A percentile compares a stretch with the other conserved stretches of the same genome.
These are phyloP conservation scores for Meripilus lineatus DNA, from an alignment of 1,284 basidiomycete species.

Conservation along the genomic window DNA sequence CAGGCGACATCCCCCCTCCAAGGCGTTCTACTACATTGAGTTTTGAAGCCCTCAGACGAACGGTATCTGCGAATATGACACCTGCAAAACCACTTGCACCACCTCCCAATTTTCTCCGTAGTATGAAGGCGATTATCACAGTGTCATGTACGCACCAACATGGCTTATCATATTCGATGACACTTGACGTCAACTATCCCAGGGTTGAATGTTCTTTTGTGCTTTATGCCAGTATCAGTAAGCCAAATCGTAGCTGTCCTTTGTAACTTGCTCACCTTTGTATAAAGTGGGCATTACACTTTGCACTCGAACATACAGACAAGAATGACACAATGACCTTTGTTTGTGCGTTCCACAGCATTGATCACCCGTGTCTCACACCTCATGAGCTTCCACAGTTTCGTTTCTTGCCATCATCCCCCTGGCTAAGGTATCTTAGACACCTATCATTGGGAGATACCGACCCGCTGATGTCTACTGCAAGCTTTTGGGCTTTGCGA, in stretches of 20 bases:
- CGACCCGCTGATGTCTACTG: conserved; percentile 6
- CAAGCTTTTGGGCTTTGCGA: conserved; percentile 80
- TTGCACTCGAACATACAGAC: conserved; percentile 39
- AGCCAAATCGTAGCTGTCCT: too few relatives aligned
- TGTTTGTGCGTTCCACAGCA: conserved; percentile 47
- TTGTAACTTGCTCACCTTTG: too few relatives aligned
- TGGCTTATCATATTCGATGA: background rate
- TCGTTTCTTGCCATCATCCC: conserved; percentile 72
- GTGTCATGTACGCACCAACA: conserved; percentile 43
- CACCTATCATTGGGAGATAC: background rate
- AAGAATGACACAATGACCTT: conserved; percentile 61
- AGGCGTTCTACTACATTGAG: background rate
- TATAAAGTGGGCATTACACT: conserved; percentile 71
- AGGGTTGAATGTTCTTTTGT: conserved; percentile 64
- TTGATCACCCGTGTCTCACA: background rate
- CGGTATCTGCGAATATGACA: conserved; percentile 10
- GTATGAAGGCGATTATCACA: conserved; percentile 43
- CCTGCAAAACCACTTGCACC: conserved; percentile 30
- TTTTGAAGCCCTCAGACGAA: background rate
- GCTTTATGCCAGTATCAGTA: conserved; percentile 70
- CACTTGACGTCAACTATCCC: conserved; percentile 6
- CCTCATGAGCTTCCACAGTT: conserved; percentile 33
- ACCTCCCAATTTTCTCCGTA: conserved; percentile 37
- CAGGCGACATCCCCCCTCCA: too few relatives aligned
- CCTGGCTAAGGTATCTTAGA: conserved; percentile 57